Evolutionary conservation across 2,329 filamentous ascomycete species (phyloP).

Genomic region (Fonsecaea erecta): DNA sequence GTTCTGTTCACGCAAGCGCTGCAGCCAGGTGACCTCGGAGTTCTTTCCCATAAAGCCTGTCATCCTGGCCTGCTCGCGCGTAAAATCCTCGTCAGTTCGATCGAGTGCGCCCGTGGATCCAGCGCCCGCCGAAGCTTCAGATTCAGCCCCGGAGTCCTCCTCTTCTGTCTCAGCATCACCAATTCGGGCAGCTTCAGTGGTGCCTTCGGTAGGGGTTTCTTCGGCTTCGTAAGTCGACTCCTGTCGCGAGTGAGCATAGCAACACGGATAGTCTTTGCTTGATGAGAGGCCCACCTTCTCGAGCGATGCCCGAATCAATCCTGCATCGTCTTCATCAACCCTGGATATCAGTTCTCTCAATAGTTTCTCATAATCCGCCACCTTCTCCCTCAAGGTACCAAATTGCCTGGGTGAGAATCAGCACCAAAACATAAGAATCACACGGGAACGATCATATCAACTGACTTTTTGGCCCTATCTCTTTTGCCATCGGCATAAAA

Average conservation of each 20-base stretch:
- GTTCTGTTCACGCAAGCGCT: slow-evolving; percentile 48
- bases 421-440: background rate
- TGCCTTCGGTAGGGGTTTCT: slow-evolving; percentile 25
- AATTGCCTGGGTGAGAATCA: slow-evolving; percentile 43
- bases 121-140: slow-evolving; percentile 35
- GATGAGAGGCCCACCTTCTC: slow-evolving; percentile 42
- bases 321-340: slow-evolving; percentile 43
- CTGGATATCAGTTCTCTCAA: slow-evolving; percentile 44
- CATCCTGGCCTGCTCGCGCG: slow-evolving; percentile 44
- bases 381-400: slow-evolving; percentile 45
- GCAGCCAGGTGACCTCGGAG: slow-evolving; percentile 53
- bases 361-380: slow-evolving; percentile 48
- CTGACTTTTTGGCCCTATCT: slow-evolving; percentile 50
- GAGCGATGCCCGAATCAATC: slow-evolving; percentile 44
- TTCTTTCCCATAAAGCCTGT: slow-evolving; percentile 54
- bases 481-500: slow-evolving; percentile 51
- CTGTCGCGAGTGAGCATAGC: slow-evolving; percentile 19
- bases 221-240: slow-evolving; percentile 29
- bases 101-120: slow-evolving; percentile 53
- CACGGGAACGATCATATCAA: slow-evolving; percentile 19
- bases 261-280: background rate
- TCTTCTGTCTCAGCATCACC: slow-evolving; percentile 37
- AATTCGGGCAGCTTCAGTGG: slow-evolving; percentile 21
- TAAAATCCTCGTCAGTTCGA: slow-evolving; percentile 52
- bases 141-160: slow-evolving; percentile 34